Evolutionary conservation across 306 rosid species (phyloP).

Genomic region (Ochetophila trinervis): DNA sequence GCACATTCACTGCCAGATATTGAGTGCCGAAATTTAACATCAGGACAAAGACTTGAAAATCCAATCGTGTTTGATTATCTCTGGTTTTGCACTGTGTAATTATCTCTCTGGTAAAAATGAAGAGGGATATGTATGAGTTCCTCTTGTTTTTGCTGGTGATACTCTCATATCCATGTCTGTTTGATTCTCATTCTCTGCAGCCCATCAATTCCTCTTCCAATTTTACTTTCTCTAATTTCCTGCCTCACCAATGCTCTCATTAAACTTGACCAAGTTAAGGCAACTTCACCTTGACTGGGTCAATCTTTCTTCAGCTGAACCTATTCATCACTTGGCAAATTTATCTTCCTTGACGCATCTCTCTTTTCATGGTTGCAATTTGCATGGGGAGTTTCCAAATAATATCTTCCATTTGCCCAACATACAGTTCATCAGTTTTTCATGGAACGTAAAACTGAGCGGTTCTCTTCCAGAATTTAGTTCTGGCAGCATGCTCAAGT

Average conservation of each 20-base stretch:
- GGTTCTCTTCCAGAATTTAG: neutral
- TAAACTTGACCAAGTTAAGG: slow-evolving; percentile 4
- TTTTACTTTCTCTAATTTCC: neutral
- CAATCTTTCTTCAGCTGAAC: neutral
- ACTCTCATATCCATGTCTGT: too few relatives aligned
- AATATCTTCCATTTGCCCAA: neutral
- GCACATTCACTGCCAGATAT: too few relatives aligned
- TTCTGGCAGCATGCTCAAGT: too few relatives aligned
- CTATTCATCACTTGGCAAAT: neutral
- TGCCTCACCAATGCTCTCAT: slow-evolving; percentile 1
- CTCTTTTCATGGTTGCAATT: neutral
- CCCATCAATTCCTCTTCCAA: neutral
- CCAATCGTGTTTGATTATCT: too few relatives aligned
- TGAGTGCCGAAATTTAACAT: too few relatives aligned
- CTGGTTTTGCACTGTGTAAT: too few relatives aligned
- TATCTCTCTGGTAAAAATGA: too few relatives aligned
- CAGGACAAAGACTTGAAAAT: too few relatives aligned
- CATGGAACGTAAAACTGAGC: rapidly evolving
- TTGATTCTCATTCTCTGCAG: neutral
- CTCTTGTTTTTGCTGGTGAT: neutral
- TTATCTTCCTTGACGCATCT: neutral
- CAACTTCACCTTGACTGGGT: neutral
- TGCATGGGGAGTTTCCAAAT: neutral
- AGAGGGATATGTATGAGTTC: neutral
- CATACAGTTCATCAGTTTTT: neutral